Conservation (phyloP, 1,284 basidiomycete species). For the Malassezia globosa region DNA sequence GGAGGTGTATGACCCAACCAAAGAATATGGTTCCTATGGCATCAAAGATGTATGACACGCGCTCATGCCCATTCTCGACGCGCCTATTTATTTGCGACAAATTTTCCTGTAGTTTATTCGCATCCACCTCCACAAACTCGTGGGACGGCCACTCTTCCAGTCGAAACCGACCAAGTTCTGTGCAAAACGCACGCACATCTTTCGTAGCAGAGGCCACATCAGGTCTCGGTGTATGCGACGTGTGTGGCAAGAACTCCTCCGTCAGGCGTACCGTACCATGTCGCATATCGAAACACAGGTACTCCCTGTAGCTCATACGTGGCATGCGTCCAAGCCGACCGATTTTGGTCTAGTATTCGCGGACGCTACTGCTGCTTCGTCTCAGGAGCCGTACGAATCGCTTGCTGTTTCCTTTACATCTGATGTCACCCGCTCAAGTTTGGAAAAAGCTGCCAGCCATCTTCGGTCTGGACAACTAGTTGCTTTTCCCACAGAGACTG, state of each 20-base stretch:
- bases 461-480: constrained; percentile 51
- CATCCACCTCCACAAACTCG: too few species aligned
- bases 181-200: too few species aligned
- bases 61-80: too few species aligned
- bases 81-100: too few species aligned
- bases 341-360: constrained; percentile 4
- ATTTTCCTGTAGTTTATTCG: too few species aligned
- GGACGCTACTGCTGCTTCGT: neutral
- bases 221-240: constrained; percentile 1
- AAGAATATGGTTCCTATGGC: too few species aligned
- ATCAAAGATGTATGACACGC: too few species aligned
- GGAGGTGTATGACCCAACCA: too few species aligned
- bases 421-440: constrained; percentile 20
- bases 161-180: too few species aligned
- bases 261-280: neutral
- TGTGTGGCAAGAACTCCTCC: neutral
- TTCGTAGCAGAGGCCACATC: constrained; percentile 1
- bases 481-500: constrained; percentile 93
- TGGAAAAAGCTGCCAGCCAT: constrained; percentile 35
- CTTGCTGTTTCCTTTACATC: constrained; percentile 17
- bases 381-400: neutral
- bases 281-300: neutral
- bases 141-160: too few species aligned
- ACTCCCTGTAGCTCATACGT: neutral
- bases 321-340: neutral